A percentile compares a stretch with the other conserved stretches of the same genome.
Evolutionary conservation across 1,139 yeast species (phyloP).

Genomic region (Geotrichum citri-aurantii): DNA sequence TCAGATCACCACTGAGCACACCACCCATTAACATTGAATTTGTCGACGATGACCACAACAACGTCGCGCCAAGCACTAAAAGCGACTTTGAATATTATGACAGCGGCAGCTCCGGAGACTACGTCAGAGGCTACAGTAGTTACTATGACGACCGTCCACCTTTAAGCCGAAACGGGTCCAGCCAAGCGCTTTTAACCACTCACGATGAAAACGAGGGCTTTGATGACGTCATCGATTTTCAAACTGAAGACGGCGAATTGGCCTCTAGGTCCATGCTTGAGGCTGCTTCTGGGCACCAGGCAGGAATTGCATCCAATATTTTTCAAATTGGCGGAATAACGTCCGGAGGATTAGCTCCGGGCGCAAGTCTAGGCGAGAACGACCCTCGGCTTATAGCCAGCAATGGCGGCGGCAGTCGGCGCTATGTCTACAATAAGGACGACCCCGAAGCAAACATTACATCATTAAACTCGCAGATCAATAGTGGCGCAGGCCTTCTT

Average conservation of each 20-base stretch:
- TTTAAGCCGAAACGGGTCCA: conserved; percentile 4
- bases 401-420: neutral
- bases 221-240: neutral
- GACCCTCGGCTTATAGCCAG: conserved; percentile 6
- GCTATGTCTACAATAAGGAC: neutral
- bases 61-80: neutral
- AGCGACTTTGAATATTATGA: neutral
- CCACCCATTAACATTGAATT: conserved; percentile 10
- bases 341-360: conserved; percentile 33
- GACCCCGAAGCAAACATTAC: conserved; percentile 12
- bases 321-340: conserved; percentile 29
- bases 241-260: neutral
- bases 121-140: neutral
- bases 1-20: conserved; percentile 7
- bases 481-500: neutral
- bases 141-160: conserved; percentile 8
- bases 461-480: conserved; percentile 8
- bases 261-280: conserved; percentile 3
- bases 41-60: neutral
- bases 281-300: conserved; percentile 12
- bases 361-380: conserved; percentile 20
- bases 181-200: conserved; percentile 3
- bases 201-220: neutral
- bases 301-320: conserved; percentile 21
- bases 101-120: neutral